Evolutionary conservation across 2,329 filamentous ascomycete genomes (phyloP).

Genomic region (Beauveria sp.): DNA sequence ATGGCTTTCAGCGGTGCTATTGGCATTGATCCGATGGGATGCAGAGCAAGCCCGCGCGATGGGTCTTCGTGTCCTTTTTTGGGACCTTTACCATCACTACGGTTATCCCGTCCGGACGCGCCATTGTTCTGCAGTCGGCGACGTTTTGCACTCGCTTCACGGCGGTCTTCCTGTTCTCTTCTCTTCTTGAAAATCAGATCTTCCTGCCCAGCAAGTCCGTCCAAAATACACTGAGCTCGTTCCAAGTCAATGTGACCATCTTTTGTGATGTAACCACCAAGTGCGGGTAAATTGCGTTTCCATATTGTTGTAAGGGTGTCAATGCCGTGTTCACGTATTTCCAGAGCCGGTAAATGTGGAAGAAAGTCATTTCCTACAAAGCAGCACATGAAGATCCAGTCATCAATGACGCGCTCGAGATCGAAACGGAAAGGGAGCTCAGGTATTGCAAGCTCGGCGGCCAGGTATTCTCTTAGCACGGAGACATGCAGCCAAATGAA

Average conservation of each 20-base stretch:
- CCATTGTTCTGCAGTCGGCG: constrained; percentile 59
- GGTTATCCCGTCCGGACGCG: constrained; percentile 15
- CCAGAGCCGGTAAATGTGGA: constrained; percentile 91
- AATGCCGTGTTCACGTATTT: constrained; percentile 95
- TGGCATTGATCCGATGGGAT: constrained; percentile 41
- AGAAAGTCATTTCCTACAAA: constrained; percentile 98
- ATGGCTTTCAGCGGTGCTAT: constrained; percentile 49
- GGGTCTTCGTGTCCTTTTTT: constrained; percentile 27
- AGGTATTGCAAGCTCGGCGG: constrained; percentile 77
- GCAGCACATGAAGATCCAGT: constrained; percentile 99
- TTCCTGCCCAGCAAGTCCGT: constrained; percentile 85
- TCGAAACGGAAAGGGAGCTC: constrained; percentile 83
- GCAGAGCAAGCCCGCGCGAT: constrained; percentile 24
- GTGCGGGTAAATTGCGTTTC: constrained; percentile 81
- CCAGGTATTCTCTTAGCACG: constrained; percentile 85
- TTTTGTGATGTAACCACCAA: constrained; percentile 95
- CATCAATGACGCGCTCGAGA: constrained; percentile 86
- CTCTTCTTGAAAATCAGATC: constrained; percentile 86
- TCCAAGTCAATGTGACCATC: constrained; percentile 86
- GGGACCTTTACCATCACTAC: constrained; percentile 15
- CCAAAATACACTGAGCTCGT: constrained; percentile 78
- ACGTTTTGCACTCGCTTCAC: constrained; percentile 71
- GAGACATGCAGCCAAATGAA: constrained; percentile 98
- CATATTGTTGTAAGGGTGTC: constrained; percentile 95
- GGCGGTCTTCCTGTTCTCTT: constrained; percentile 76